Evolutionary conservation across 208 protist species (phyloP), one percentile per base, ranked within the genome.

Genomic region (Leptomonas seymouri): DNA sequence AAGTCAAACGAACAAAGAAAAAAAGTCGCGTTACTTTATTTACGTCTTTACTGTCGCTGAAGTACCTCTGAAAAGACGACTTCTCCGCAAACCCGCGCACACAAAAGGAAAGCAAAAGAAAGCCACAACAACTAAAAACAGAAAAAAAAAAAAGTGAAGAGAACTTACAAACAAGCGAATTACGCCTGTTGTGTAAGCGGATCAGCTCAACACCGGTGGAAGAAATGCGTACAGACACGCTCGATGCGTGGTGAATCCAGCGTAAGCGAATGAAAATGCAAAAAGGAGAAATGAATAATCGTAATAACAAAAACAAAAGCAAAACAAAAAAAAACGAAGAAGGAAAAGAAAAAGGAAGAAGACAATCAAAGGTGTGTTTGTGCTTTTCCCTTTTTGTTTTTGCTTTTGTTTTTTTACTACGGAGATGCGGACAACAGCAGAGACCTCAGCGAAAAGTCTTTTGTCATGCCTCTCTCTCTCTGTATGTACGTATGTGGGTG

Each of bases 141-240:
- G 20, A 48, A 48, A 4, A 48, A 48, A 48, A 48, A 48, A 4
- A 48, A 48, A n/a, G 12, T 3, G 2, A 48, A 48, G 44, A 48
- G 12, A 4, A 4, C 28, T 27, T 56, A 42, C 41, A 73, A 31
- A 66, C 36, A 73, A 59, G 28, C 46, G 36, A 62, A 50, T 50
- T n/a, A 62, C 36, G 50, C 36, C 15, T 36, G 31, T 30, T 36
- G 20, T 16, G 39, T 11, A 46, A 28, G 31, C 44, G 36, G 5
- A 3, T 45, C 15, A 59, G 34, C 41, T 15, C 4, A 48, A 34
- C 14, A 46, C 34, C 7, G 18, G 28, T n/a, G 20, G 48, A 23
- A 20, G 28, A 53, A 8, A 51, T n/a, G 27, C 18, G 20, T 18
- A 51, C 12, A 34, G 8, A 56, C 9, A 20, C 9, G 6, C 50